Evolutionary conservation across 495 filamentous ascomycete species (phyloP).

Genomic region (Penicillium flavigenum): DNA sequence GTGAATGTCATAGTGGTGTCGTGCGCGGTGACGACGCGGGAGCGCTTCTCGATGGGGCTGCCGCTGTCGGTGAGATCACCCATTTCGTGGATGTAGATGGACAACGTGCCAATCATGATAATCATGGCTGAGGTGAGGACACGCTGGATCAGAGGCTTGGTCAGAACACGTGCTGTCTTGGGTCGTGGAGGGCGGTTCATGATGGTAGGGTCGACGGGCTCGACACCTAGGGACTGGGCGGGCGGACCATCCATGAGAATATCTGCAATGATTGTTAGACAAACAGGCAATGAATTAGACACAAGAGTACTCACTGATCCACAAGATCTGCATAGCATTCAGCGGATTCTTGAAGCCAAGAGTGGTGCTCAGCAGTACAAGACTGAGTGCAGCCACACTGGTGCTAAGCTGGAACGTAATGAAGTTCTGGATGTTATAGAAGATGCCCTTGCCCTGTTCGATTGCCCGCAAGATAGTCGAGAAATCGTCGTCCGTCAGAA

Average conservation of each 20-base stretch:
- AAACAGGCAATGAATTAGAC: neutral
- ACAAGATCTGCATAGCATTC: conserved; percentile 98
- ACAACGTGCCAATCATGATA: conserved; percentile 89
- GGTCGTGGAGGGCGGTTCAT: conserved; percentile 90
- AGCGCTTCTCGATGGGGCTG: conserved; percentile 38
- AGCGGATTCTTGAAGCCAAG: conserved; percentile 90
- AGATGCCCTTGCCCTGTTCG: conserved; percentile 98
- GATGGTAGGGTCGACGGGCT: conserved; percentile 90
- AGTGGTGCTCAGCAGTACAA: conserved; percentile 88
- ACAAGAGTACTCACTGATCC: conserved; percentile 80
- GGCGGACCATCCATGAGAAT: conserved; percentile 99
- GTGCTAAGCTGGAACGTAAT: conserved; percentile 98
- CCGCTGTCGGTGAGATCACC: conserved; percentile 50
- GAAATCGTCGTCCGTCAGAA: conserved; percentile 96
- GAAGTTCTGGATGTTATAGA: conserved; percentile 99
- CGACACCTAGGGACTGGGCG: conserved; percentile 94
- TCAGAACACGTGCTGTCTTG: conserved; percentile 81
- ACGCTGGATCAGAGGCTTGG: conserved; percentile 72
- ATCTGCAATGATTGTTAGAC: conserved; percentile 52
- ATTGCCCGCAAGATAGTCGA: conserved; percentile 95
- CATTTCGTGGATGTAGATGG: conserved; percentile 91
- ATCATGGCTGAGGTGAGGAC: conserved; percentile 85
- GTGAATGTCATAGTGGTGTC: conserved; percentile 99
- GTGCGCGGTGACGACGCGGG: conserved; percentile 74
- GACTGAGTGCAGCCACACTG: conserved; percentile 85